Evolutionary conservation across 208 protist species (phyloP), one percentile per base, ranked within the genome.

Genomic region (Wallacemonas sp.): DNA sequence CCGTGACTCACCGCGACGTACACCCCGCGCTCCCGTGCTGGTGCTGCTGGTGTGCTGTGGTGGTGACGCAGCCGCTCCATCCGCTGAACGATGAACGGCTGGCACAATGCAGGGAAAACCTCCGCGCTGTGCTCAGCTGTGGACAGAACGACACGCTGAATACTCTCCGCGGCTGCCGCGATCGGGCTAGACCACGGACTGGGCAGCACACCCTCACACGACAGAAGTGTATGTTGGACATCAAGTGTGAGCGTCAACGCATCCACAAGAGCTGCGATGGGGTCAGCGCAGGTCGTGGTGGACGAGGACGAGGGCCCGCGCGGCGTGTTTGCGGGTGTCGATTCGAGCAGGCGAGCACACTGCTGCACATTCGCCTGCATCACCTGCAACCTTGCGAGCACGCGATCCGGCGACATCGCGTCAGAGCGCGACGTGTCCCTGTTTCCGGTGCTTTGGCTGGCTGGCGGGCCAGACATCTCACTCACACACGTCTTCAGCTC

Each of bases 91-190:
- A 72, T 21, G 1, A 11, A 5, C n/a, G 34, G 51, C 14, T 38
- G 42, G 28, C 67, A 72, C 3, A 72, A 41, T n/a, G 51, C 34
- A 2, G 30, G 67, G 22, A 72, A 72, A 41, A 60, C 41, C 2
- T 59, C 46, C 17, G 66, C 38, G 2, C 38, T 3, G 44, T 47
- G 49, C 55, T n/a, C 33, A n/a, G 64, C 55, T 22, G 66, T 31
- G 8, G n/a, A 24, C 28, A 27, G 64, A 15, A 56, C 15, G 27
- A 5, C 5, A 21, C 21, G 44, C 12, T 64, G 22, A 15, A 58
- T 22, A 2, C 22, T 19, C n/a, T 21, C 19, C 17, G 45, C 41
- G 34, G 22, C 15, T 1, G 31, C 24, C 41, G 41, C 34, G 9
- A 70, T 19, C n/a, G 5, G 12, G 41, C 4, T 21, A 22, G 30